Evolutionary conservation across 2,329 filamentous ascomycete genomes (phyloP).

Genomic region (Cercospora janseana): DNA sequence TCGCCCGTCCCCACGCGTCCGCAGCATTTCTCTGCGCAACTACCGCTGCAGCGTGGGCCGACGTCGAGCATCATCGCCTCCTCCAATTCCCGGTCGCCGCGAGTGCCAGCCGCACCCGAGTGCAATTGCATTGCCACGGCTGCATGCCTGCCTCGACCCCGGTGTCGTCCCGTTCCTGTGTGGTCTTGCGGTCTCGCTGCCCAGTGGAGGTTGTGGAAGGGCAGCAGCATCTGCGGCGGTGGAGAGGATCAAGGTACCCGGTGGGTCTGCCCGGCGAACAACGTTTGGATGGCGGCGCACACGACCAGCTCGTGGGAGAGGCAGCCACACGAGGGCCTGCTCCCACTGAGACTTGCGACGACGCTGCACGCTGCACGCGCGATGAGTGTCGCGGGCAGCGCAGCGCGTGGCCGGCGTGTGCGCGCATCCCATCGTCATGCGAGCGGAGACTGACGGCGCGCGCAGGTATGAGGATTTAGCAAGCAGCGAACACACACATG

Average conservation of each 20-base stretch:
- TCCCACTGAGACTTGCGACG: neutral
- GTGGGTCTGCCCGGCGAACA: constrained; percentile 4
- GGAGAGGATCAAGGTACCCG: neutral
- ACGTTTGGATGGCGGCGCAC: neutral
- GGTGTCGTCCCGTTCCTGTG: neutral
- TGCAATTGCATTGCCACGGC: neutral
- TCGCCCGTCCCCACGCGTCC: no score
- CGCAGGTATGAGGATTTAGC: constrained; percentile 10
- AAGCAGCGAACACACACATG: constrained; percentile 36
- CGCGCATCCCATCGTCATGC: neutral
- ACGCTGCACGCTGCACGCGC: neutral
- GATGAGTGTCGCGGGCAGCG: neutral
- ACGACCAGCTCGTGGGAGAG: neutral
- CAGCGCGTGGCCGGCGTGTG: neutral
- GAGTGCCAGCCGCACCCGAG: neutral
- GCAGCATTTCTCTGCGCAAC: no score
- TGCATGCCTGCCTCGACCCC: neutral
- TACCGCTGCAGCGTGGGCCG: no score
- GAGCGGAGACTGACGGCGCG: constrained; percentile 7
- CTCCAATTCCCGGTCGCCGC: no score
- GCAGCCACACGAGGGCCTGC: neutral
- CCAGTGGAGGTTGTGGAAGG: neutral
- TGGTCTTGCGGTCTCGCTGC: neutral
- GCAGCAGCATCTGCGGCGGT: neutral
- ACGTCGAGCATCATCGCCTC: no score